phyloP scores from a whole-genome alignment of 257 asterid species.

The Ophiorrhiza pumila region DNA sequence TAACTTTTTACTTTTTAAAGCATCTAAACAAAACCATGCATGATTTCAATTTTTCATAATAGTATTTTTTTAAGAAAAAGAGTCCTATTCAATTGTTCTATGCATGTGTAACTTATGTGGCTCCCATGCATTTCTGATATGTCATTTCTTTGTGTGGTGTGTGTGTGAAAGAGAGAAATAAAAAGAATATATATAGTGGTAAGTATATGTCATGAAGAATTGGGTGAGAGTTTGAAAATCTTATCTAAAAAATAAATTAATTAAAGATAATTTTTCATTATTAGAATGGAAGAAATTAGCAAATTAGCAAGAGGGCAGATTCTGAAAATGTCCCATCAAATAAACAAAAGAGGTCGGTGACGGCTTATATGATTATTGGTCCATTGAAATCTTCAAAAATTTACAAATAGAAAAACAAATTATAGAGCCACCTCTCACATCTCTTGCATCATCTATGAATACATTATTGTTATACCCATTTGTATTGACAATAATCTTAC shows the following conservation, averaged over 20 bases:
- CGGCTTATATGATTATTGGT: conserved; percentile 11
- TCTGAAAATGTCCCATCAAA: conserved; percentile 24
- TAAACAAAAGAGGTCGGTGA: conserved; percentile 16
- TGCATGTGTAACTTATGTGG: too few species aligned
- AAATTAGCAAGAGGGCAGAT: neutral
- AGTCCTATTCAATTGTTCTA: too few species aligned
- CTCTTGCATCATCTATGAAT: conserved; percentile 7
- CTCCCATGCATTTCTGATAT: too few species aligned
- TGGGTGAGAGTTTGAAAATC: neutral
- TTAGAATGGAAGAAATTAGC: neutral
- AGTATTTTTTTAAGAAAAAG: too few species aligned
- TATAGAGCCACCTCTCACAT: conserved; percentile 8
- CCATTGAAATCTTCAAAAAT: conserved; percentile 9
- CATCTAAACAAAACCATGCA: too few species aligned
- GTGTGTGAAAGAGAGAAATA: neutral
- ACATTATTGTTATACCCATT: neutral
- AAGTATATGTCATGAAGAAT: neutral
- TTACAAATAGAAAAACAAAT: neutral
- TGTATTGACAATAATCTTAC: neutral
- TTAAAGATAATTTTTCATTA: neutral
- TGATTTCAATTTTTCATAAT: too few species aligned
- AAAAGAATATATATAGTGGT: too few species aligned
- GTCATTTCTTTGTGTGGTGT: neutral
- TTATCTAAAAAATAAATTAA: neutral
- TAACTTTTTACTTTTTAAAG: too few species aligned